Evolutionary conservation across 306 rosid genomes (phyloP).

Genomic region (Dicorynia guianensis): DNA sequence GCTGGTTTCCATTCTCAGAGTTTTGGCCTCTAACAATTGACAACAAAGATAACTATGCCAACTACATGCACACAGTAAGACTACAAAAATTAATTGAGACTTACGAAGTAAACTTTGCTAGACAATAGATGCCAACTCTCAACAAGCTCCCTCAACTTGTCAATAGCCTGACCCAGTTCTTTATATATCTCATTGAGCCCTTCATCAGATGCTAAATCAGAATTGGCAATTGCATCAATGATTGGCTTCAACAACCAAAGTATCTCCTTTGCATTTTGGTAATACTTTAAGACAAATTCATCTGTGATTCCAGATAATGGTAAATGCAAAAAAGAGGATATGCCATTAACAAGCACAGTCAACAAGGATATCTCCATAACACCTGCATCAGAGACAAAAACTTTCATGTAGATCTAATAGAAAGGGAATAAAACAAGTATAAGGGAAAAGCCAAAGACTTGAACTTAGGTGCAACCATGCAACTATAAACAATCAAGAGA

Average conservation of each 20-base stretch:
- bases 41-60: conserved; percentile 4
- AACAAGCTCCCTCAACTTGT: conserved; percentile 75
- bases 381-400: conserved; percentile 66
- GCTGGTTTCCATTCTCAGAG: too few relatives aligned
- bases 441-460: conserved; percentile 6
- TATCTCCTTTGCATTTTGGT: conserved; percentile 74
- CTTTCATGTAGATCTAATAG: conserved; percentile 31
- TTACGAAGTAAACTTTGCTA: conserved; percentile 93
- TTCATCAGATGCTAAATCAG: conserved; percentile 75
- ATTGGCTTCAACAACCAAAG: conserved; percentile 81
- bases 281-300: conserved; percentile 77
- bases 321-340: conserved; percentile 76
- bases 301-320: conserved; percentile 67
- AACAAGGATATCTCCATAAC: conserved; percentile 86
- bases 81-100: conserved; percentile 45
- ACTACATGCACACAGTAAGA: conserved; percentile 23
- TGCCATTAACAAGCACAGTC: conserved; percentile 65
- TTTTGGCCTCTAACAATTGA: too few relatives aligned
- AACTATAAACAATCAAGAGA: conserved; percentile 1
- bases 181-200: conserved; percentile 64
- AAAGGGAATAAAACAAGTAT: conserved; percentile 4
- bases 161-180: conserved; percentile 69
- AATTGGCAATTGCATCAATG: conserved; percentile 73
- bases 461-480: neutral
- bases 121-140: conserved; percentile 82